Base-by-base conservation (phyloP, 345 rosid genomes). In the Euphorbia pulcherrima region DNA sequence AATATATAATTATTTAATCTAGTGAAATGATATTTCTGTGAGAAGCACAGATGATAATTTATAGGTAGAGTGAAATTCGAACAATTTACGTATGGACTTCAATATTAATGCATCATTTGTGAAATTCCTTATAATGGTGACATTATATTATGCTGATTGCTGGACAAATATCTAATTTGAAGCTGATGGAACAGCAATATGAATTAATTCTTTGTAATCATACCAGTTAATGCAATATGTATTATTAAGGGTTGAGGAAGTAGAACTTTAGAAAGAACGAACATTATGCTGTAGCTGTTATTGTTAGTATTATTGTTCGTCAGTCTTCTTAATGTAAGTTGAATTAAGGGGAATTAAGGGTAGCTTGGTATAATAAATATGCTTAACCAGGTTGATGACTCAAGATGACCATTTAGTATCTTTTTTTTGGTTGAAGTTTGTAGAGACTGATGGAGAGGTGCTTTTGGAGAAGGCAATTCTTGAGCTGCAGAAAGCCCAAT, bases 391-490 rank as follows among this genome's bases (percentile, higher is more conserved):
- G 20, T 30, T 17, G 11, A 28, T 41, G 20, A 26, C 52, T 63
- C 7, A 46, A 24, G 8, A 41, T 58, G 41, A 68, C 67, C 20
- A 40, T 53, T 28, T 56, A 41, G 33, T 35, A 27, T 30, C 66
- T 55, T 8, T n/a, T 68, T 72, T 68, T 30, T 14, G 54, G 24
- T 74, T 80, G 81, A 85, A 94, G 99, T 94, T 88, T 83, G 81
- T 81, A 65, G 78, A 65, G 72, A 90, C 97, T 79, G 86, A 79
- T 62, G 96, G 85, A 74, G 83, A 83, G 56, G 65, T 69, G 65
- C 90, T 94, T 68, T 80, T 94, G 56, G 89, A 86, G 44, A 79
- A 75, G 48, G 83, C 90, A 52, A 78, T 78, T 75, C 71, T 63
- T 65, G 85, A 84, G 86, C 78, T 94, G 73, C 86, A 85, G 70